These are phyloP conservation scores for Selenicereus undatus DNA, from an alignment of 148 eudicot species.

Conservation along the genomic window DNA sequence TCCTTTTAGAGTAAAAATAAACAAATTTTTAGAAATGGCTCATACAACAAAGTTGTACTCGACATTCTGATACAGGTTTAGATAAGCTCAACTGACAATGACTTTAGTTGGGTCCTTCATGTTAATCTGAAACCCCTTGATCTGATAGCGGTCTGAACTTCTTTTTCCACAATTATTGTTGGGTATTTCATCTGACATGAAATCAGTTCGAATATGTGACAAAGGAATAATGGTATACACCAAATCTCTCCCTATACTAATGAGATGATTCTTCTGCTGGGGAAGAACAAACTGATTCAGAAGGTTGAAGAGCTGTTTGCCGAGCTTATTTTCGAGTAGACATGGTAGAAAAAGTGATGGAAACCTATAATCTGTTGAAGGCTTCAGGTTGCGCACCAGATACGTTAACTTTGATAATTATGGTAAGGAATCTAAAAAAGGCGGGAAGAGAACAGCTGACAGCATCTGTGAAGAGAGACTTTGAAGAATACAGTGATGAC, in stretches of 20 bases:
- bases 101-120: too few species aligned
- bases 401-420: slow-evolving; percentile 56
- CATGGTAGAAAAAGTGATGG: slow-evolving; percentile 59
- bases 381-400: slow-evolving; percentile 60
- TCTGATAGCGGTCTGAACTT: background rate
- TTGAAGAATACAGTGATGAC: too few species aligned
- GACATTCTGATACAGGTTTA: too few species aligned
- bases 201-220: slow-evolving; percentile 49
- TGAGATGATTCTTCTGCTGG: slow-evolving; percentile 56
- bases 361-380: slow-evolving; percentile 55
- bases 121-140: background rate
- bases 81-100: background rate
- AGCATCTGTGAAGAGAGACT: too few species aligned
- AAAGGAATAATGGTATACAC: slow-evolving; percentile 59
- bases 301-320: slow-evolving; percentile 49
- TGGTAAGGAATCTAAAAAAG: slow-evolving; percentile 56
- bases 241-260: slow-evolving; percentile 42
- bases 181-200: slow-evolving; percentile 36
- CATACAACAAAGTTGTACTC: too few species aligned
- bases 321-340: slow-evolving; percentile 53
- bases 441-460: slow-evolving; percentile 51
- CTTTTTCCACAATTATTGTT: background rate
- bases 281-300: slow-evolving; percentile 50
- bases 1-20: background rate
- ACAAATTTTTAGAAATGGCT: too few species aligned